Conservation (phyloP, 2,329 filamentous ascomycete species). For the Hirsutella minnesotensis region DNA sequence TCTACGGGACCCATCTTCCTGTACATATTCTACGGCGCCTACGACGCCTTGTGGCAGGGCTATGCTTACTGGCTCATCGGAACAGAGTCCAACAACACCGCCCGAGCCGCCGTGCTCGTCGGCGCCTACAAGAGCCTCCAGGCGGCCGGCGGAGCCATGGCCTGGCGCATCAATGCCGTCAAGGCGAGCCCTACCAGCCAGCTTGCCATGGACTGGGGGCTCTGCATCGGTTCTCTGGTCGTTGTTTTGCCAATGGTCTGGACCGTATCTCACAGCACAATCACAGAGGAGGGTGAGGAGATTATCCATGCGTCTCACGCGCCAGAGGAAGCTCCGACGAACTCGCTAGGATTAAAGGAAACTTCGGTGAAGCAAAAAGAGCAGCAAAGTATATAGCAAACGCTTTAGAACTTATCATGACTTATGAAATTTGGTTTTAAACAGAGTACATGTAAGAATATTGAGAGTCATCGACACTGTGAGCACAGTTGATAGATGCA, state of each 20-base stretch:
- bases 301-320: constrained; percentile 5
- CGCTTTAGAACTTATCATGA: no score
- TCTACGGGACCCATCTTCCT: constrained; percentile 54
- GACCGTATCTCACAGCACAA: constrained; percentile 20
- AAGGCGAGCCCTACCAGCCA: constrained; percentile 24
- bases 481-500: no score
- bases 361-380: no score
- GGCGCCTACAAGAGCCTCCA: constrained; percentile 35
- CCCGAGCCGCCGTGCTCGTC: constrained; percentile 28
- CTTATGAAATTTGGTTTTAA: no score
- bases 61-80: constrained; percentile 50
- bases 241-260: constrained; percentile 29
- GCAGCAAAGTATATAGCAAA: no score
- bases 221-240: constrained; percentile 30
- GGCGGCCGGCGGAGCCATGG: constrained; percentile 29
- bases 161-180: constrained; percentile 30
- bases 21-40: constrained; percentile 60
- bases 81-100: constrained; percentile 28
- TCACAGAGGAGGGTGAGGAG: constrained; percentile 10
- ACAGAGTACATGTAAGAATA: no score
- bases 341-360: no score
- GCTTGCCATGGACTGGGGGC: constrained; percentile 32
- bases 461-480: no score
- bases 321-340: background rate
- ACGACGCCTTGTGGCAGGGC: constrained; percentile 56